Percentiles rank a stretch among this genome's conserved stretches.
Evolutionary conservation across 768 basidiomycete species (phyloP).

Genomic region (Symmetrospora coprosmae): DNA sequence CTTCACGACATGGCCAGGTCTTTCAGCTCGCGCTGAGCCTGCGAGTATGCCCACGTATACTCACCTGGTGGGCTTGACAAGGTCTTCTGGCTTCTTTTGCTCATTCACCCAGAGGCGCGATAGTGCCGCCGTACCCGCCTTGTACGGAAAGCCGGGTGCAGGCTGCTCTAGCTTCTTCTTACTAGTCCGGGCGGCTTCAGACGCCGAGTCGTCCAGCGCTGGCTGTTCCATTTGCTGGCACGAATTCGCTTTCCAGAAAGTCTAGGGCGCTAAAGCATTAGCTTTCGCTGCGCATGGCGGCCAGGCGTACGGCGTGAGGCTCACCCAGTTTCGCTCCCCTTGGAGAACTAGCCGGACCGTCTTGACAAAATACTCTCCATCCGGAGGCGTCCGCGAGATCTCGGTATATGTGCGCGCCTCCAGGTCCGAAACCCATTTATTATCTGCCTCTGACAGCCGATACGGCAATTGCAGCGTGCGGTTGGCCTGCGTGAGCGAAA

Average conservation of each 20-base stretch:
- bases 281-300: background rate
- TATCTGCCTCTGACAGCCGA: slow-evolving; percentile 39
- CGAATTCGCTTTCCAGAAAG: slow-evolving; percentile 71
- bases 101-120: slow-evolving; percentile 77
- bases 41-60: too few species aligned
- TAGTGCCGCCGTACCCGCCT: slow-evolving; percentile 53
- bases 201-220: slow-evolving; percentile 44
- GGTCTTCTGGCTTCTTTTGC: slow-evolving; percentile 50
- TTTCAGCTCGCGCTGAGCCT: background rate
- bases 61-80: slow-evolving; percentile 56
- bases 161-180: slow-evolving; percentile 36
- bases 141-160: slow-evolving; percentile 50
- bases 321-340: slow-evolving; percentile 69
- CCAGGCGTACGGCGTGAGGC: slow-evolving; percentile 4
- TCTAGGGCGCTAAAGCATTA: slow-evolving; percentile 26
- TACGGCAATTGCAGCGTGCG: slow-evolving; percentile 3
- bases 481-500: slow-evolving; percentile 33
- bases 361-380: slow-evolving; percentile 60
- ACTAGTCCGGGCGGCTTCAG: slow-evolving; percentile 52
- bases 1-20: too few species aligned
- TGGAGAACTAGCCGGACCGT: slow-evolving; percentile 58
- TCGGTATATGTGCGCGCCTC: slow-evolving; percentile 46
- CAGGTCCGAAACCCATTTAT: slow-evolving; percentile 59
- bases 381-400: slow-evolving; percentile 50
- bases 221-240: slow-evolving; percentile 67